phyloP scores from a whole-genome alignment of 345 rosid species.

The Dipteronia sinensis region DNA sequence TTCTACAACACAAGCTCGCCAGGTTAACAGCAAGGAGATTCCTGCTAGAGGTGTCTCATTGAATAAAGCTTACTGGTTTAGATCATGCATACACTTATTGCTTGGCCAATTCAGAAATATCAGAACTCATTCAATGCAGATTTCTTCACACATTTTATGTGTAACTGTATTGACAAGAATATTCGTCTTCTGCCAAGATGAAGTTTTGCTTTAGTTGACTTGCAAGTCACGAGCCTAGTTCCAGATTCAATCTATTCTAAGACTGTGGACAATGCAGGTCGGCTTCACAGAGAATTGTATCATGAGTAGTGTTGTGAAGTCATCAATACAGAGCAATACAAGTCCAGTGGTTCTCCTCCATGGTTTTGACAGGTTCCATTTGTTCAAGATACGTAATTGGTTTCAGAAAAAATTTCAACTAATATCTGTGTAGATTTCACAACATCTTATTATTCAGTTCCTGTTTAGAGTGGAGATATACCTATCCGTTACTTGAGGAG shows the following conservation, averaged over 20 bases:
- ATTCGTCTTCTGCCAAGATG: neutral
- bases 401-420: neutral
- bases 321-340: constrained; percentile 42
- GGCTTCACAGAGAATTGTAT: constrained; percentile 46
- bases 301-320: constrained; percentile 89
- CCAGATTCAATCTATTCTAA: neutral
- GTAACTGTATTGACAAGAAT: neutral
- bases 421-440: constrained; percentile 26
- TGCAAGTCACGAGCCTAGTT: neutral
- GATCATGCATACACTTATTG: neutral
- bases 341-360: constrained; percentile 86
- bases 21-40: neutral
- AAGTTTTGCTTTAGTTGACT: too few relatives aligned
- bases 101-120: neutral
- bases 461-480: constrained; percentile 96
- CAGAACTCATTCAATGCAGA: neutral
- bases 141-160: neutral
- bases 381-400: neutral
- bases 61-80: neutral
- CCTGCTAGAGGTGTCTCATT: neutral
- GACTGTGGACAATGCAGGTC: constrained; percentile 46
- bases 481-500: constrained; percentile 83
- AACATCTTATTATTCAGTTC: constrained; percentile 58
- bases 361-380: constrained; percentile 81
- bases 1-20: too few relatives aligned